Conservation (phyloP, 768 basidiomycete species). For the Leccinum fibrillosum region DNA sequence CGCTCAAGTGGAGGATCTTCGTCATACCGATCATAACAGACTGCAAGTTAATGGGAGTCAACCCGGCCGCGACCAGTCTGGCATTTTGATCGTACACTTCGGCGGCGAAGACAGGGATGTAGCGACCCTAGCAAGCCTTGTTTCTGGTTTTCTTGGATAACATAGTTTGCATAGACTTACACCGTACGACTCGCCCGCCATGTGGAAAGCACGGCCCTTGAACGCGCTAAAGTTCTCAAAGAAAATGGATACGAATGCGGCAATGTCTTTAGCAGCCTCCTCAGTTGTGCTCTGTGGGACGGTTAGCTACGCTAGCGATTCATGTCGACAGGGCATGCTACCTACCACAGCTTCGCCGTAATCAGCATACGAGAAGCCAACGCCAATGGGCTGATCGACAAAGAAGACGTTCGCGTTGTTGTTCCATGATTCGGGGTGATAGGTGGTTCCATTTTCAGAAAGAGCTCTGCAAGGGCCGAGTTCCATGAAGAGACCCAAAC, state of each 20-base stretch:
- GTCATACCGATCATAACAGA: slow-evolving; percentile 48
- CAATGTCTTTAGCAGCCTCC: slow-evolving; percentile 67
- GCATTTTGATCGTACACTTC: slow-evolving; percentile 49
- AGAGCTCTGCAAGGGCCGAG: slow-evolving; percentile 69
- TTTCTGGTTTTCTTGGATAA: not conserved
- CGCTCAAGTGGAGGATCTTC: not conserved
- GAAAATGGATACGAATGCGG: slow-evolving; percentile 68
- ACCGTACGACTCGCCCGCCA: slow-evolving; percentile 57
- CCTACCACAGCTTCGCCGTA: slow-evolving; percentile 39
- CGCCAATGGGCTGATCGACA: slow-evolving; percentile 45
- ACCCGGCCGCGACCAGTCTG: slow-evolving; percentile 38
- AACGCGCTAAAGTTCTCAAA: slow-evolving; percentile 72
- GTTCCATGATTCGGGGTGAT: slow-evolving; percentile 66
- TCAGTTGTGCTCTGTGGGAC: slow-evolving; percentile 52
- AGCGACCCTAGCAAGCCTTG: slow-evolving; percentile 40
- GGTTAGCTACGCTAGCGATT: not conserved
- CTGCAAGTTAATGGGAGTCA: slow-evolving; percentile 47
- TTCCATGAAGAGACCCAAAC: slow-evolving; percentile 71
- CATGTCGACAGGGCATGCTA: slow-evolving; percentile 2
- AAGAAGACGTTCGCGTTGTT: slow-evolving; percentile 52
- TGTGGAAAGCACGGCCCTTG: slow-evolving; percentile 61
- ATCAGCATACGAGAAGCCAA: slow-evolving; percentile 46
- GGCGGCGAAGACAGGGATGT: slow-evolving; percentile 49
- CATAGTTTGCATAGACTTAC: slow-evolving; percentile 22
- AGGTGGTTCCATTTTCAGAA: slow-evolving; percentile 46